Conservation (phyloP, 495 filamentous ascomycete genomes). For the Thozetella sp. region DNA sequence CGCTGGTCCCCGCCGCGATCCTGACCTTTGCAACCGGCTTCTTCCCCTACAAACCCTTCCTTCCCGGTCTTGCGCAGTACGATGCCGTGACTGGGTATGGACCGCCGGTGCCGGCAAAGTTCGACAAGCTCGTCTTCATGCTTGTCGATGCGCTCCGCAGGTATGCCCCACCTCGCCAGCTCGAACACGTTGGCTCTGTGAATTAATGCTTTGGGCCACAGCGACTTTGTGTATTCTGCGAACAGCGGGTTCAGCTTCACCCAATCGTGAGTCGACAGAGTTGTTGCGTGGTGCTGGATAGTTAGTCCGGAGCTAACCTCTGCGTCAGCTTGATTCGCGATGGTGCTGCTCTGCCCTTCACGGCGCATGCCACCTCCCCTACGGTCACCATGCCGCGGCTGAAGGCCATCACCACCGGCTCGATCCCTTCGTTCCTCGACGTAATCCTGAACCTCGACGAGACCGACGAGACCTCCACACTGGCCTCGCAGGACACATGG, state of each 20-base stretch:
- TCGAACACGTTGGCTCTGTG: conserved; percentile 1
- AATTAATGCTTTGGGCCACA: conserved; percentile 29
- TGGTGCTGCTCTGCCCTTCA: conserved; percentile 88
- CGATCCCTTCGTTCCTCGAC: conserved; percentile 94
- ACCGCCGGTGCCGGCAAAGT: conserved; percentile 60
- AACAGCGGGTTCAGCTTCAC: conserved; percentile 86
- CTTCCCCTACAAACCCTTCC: conserved; percentile 95
- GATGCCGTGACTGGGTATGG: conserved; percentile 43
- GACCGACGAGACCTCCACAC: conserved; percentile 82
- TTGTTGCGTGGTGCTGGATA: not conserved
- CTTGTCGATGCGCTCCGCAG: conserved; percentile 94
- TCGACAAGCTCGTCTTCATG: conserved; percentile 95
- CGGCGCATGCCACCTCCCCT: conserved; percentile 91
- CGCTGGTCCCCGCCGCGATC: conserved; percentile 76
- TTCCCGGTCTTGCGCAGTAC: conserved; percentile 78
- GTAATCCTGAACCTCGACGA: conserved; percentile 97
- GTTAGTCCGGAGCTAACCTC: conserved; percentile 1
- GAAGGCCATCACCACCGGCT: conserved; percentile 96
- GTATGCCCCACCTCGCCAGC: conserved; percentile 46
- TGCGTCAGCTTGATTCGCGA: conserved; percentile 72
- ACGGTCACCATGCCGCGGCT: conserved; percentile 98
- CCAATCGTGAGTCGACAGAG: conserved; percentile 67
- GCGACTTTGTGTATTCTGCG: conserved; percentile 91
- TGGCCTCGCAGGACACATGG: conserved; percentile 92
- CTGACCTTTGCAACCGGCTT: conserved; percentile 88